Evolutionary conservation across 176 grass and related monocot genomes (phyloP).

Genomic region (Alloteropsis semialata): DNA sequence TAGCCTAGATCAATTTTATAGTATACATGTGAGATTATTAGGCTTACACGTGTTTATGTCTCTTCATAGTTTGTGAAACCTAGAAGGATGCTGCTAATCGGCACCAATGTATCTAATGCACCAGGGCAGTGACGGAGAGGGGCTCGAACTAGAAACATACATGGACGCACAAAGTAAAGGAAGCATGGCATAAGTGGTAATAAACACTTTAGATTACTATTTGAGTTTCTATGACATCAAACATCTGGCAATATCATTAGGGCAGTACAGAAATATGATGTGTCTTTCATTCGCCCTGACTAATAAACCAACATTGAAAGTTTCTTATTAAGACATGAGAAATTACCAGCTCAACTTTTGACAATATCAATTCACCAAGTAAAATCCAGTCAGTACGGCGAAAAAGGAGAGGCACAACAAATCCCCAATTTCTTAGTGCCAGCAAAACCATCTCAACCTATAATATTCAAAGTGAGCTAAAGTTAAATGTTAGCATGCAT

Average conservation of each 20-base stretch:
- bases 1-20: not conserved
- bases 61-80: not conserved
- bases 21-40: not conserved
- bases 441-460: conserved; percentile 9
- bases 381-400: not conserved
- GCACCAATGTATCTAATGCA: not conserved
- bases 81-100: not conserved
- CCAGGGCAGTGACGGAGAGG: not conserved
- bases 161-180: not conserved
- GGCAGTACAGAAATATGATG: no score
- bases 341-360: not conserved
- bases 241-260: no score
- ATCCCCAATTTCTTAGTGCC: conserved; percentile 7
- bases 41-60: not conserved
- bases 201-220: not conserved
- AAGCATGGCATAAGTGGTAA: not conserved
- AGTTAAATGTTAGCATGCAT: not conserved
- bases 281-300: no score
- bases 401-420: not conserved
- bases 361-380: not conserved
- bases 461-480: not conserved
- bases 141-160: not conserved
- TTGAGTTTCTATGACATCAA: not conserved
- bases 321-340: not conserved
- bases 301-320: not conserved